Evolutionary conservation across 371 early-diverging fungal genomes (phyloP).

Genomic region (Mortierella sp.): DNA sequence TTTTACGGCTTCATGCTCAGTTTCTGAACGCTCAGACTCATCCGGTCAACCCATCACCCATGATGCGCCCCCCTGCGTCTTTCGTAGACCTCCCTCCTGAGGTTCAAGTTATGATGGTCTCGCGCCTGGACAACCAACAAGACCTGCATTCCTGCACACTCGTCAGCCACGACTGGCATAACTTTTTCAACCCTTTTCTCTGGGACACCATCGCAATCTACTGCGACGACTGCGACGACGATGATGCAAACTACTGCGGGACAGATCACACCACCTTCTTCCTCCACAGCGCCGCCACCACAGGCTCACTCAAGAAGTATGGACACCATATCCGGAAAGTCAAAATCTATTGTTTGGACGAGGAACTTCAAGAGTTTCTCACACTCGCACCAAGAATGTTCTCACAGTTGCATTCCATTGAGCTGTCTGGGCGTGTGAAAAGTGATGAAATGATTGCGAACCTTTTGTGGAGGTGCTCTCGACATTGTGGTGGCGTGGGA

Average conservation of each 20-base stretch:
- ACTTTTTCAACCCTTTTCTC: conserved; percentile 11
- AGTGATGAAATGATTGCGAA: conserved; percentile 5
- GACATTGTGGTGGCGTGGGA: conserved; percentile 9
- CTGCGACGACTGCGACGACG: no score
- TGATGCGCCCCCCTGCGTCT: conserved; percentile 2
- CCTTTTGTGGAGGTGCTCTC: conserved; percentile 8
- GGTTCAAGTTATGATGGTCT: conserved; percentile 6
- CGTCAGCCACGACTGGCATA: conserved; percentile 9
- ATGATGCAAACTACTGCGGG: neutral
- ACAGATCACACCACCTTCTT: neutral
- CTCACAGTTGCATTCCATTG: neutral
- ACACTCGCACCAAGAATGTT: conserved; percentile 3
- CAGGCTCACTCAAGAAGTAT: conserved; percentile 8
- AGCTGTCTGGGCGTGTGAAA: neutral
- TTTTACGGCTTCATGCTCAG: conserved; percentile 3
- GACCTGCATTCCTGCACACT: conserved; percentile 14
- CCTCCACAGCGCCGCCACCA: conserved; percentile 1
- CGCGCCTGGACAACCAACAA: conserved; percentile 1
- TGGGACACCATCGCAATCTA: conserved; percentile 2
- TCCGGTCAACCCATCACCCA: neutral
- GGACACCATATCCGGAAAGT: conserved; percentile 7
- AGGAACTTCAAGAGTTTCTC: neutral
- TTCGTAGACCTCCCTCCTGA: conserved; percentile 11
- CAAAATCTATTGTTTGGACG: conserved; percentile 1
- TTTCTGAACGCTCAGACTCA: conserved; percentile 4